Evolutionary conservation across 148 eudicot genomes (phyloP).

Genomic region (Pharnaceum exiguum): DNA sequence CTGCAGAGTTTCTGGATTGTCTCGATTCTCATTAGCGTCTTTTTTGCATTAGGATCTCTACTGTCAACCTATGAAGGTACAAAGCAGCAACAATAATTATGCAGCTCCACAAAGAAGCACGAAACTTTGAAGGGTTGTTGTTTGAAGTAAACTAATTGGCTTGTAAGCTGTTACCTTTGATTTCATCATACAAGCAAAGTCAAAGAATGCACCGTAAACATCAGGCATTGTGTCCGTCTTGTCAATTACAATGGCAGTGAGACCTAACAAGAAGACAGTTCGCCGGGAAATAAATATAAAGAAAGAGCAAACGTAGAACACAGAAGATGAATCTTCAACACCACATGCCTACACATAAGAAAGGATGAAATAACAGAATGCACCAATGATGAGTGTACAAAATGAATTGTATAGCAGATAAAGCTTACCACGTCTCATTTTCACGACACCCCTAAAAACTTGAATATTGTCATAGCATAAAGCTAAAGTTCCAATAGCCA

Average conservation of each 20-base stretch:
- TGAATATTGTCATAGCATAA: slow-evolving; percentile 87
- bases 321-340: not conserved
- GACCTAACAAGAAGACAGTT: slow-evolving; percentile 45
- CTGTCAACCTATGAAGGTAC: slow-evolving; percentile 44
- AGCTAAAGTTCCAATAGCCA: slow-evolving; percentile 91
- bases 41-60: slow-evolving; percentile 68
- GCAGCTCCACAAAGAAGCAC: not conserved
- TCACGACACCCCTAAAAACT: slow-evolving; percentile 89
- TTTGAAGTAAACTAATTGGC: not conserved
- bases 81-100: slow-evolving; percentile 1
- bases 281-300: not conserved
- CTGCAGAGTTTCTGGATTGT: slow-evolving; percentile 60
- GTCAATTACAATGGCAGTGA: slow-evolving; percentile 77
- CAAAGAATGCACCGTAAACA: slow-evolving; percentile 86
- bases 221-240: slow-evolving; percentile 68
- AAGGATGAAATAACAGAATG: too few species aligned
- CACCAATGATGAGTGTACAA: too few species aligned
- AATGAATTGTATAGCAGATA: not conserved
- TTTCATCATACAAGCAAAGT: slow-evolving; percentile 69
- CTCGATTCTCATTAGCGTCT: slow-evolving; percentile 61
- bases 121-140: not conserved
- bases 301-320: not conserved
- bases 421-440: slow-evolving; percentile 83
- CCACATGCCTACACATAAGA: too few species aligned
- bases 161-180: slow-evolving; percentile 45